Evolutionary conservation across 139 green algal species (phyloP).

Genomic region (Micractinium conductrix): DNA sequence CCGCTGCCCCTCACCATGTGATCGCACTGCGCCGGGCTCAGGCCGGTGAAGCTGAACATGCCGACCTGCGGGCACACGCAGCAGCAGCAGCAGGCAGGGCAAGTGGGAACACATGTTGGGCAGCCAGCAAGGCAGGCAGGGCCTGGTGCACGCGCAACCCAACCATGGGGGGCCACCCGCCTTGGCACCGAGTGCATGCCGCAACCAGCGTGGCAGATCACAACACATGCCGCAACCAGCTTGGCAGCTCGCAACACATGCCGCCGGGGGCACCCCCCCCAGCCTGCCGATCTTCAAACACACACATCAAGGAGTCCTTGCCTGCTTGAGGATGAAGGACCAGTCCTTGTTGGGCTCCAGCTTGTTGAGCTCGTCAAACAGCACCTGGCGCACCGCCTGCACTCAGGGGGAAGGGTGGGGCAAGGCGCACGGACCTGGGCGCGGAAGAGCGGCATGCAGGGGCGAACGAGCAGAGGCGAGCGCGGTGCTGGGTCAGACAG

Average conservation of each 20-base stretch:
- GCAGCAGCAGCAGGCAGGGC: neutral
- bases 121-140: too few species aligned
- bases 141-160: too few species aligned
- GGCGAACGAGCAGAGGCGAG: neutral
- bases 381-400: constrained; percentile 78
- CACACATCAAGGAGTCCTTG: too few species aligned
- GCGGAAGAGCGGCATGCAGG: neutral
- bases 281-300: too few species aligned
- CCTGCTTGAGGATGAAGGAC: constrained; percentile 91
- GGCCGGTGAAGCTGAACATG: constrained; percentile 97
- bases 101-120: neutral
- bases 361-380: constrained; percentile 77
- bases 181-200: too few species aligned
- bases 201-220: too few species aligned
- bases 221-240: too few species aligned
- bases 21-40: constrained; percentile 85
- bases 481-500: too few species aligned
- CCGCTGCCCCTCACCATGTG: constrained; percentile 91
- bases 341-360: constrained; percentile 86
- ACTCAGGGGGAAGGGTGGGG: neutral
- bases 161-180: too few species aligned
- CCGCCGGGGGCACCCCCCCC: too few species aligned
- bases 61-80: constrained; percentile 82
- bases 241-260: too few species aligned
- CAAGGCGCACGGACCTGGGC: too few species aligned